Evolutionary conservation across 1,139 yeast species (phyloP).

Genomic region (Candida sp.): DNA sequence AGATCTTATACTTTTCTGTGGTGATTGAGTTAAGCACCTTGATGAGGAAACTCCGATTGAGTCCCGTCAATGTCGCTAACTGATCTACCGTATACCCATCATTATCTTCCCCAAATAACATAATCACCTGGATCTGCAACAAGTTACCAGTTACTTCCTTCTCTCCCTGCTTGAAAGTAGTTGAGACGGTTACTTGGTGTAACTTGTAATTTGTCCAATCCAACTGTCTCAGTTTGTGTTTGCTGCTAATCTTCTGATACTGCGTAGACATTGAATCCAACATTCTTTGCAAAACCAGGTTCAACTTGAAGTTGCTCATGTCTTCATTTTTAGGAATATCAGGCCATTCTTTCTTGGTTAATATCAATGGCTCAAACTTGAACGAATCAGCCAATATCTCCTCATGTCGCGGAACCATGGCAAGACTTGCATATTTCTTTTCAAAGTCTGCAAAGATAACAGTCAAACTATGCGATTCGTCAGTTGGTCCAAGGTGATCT

Average conservation of each 20-base stretch:
- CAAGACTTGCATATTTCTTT: too few relatives aligned
- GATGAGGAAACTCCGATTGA: conserved; percentile 28
- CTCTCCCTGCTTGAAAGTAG: conserved; percentile 29
- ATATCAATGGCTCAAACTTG: conserved; percentile 37
- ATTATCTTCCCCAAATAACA: conserved; percentile 27
- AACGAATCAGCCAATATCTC: conserved; percentile 9
- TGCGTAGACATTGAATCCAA: conserved; percentile 19
- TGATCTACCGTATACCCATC: conserved; percentile 22
- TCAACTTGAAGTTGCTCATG: conserved; percentile 19
- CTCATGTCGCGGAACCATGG: background rate
- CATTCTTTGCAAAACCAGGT: conserved; percentile 16
- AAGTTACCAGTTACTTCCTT: conserved; percentile 42
- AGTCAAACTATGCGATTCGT: conserved; percentile 29
- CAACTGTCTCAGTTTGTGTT: conserved; percentile 22
- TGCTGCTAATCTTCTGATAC: conserved; percentile 22
- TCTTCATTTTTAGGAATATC: conserved; percentile 36
- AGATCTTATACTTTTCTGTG: conserved; percentile 31
- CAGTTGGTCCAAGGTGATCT: conserved; percentile 37
- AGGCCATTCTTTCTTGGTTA: conserved; percentile 46
- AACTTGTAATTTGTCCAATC: conserved; percentile 35
- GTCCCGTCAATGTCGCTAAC: conserved; percentile 24
- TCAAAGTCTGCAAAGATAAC: conserved; percentile 37
- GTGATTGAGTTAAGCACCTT: conserved; percentile 34
- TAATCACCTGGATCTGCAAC: conserved; percentile 40
- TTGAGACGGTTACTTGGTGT: conserved; percentile 38